A percentile compares a stretch with the other conserved stretches of the same genome.
Evolutionary conservation across 805 yeast species (phyloP).

Genomic region (Trichomonascus vanleenenianus): DNA sequence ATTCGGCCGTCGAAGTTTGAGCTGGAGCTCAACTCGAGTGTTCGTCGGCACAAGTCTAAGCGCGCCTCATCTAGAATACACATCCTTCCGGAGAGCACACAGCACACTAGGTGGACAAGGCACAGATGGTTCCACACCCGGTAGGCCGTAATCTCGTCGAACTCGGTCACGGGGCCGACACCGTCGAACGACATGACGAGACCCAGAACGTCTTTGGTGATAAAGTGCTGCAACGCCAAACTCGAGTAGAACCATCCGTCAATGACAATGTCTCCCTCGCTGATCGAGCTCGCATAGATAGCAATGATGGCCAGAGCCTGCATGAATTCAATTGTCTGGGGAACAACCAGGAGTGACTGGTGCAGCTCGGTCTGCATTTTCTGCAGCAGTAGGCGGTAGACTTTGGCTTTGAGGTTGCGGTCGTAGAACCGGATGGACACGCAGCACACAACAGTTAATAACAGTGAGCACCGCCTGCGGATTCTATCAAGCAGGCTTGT

Average conservation of each 20-base stretch:
- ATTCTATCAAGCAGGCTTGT: constrained; percentile 43
- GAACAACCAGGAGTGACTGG: constrained; percentile 34
- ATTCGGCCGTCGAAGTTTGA: constrained; percentile 79
- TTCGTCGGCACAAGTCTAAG: constrained; percentile 49
- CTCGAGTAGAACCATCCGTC: constrained; percentile 70
- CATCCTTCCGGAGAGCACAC: constrained; percentile 59
- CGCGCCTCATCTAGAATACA: constrained; percentile 54
- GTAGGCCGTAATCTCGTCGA: constrained; percentile 46
- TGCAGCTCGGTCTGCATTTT: constrained; percentile 46
- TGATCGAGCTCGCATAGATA: constrained; percentile 55
- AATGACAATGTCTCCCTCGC: constrained; percentile 43
- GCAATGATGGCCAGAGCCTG: constrained; percentile 62
- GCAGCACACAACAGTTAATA: constrained; percentile 61
- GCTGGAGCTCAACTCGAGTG: constrained; percentile 49
- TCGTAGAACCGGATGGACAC: constrained; percentile 49
- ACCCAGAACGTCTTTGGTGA: constrained; percentile 38
- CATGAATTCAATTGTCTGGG: constrained; percentile 49
- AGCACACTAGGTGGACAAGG: constrained; percentile 57
- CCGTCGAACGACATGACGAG: constrained; percentile 22
- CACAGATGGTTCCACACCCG: constrained; percentile 68
- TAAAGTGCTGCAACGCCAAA: constrained; percentile 54
- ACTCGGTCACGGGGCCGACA: constrained; percentile 33
- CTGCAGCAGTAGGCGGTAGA: constrained; percentile 37
- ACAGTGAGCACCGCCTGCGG: constrained; percentile 43
- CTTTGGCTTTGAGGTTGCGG: constrained; percentile 32